Base-by-base conservation (phyloP, 306 rosid genomes). In the Cucumis melo region DNA sequence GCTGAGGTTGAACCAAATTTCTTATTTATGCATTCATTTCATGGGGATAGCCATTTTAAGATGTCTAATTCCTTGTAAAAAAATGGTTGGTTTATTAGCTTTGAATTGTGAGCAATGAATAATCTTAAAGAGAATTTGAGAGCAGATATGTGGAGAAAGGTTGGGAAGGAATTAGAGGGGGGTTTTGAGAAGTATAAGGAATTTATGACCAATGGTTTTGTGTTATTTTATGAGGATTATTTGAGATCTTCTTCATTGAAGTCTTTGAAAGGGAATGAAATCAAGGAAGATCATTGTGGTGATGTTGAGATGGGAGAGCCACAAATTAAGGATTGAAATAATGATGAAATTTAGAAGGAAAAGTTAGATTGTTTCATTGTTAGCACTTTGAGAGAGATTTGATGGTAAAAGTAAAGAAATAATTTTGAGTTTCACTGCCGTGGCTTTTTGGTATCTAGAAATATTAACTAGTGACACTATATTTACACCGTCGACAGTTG, bases 1-100 rank as follows among this genome's bases (percentile, higher is more conserved):
- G 93, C 97, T 12, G 88, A 86, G 59, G 68, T 16, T 2, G 96
- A 92, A 58, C 97, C 96, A 46, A 86, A 85, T 44, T 90, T 90
- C 64, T 90, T 96, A 92, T 92, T 84, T 53, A 13, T 82, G 80
- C 51, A 11, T 3, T 88, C 96, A 19, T 85, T 92, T 81, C 80
- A 81, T 8, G 34, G 82, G 54, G 81, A 50, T 64, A 85, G 83
- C 67, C 87, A 85, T 15, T 59, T 60, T 32, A 90, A 85, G 82
- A 71, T 90, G 42, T 59, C 80, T 50, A 77, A 75, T 54, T 92
- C 97, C 5, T 63, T 87, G 75, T 60, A 27, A 87, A 59, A 85
- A 62, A 61, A 55, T 82, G 80, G 81, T 58, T 65, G 87, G 90
- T 72, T 72, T 88, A 10, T 68, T 90, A 11, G 75, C 51, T 57